Evolutionary conservation across 306 rosid species (phyloP).

Genomic region (Lathyrus oleraceus): DNA sequence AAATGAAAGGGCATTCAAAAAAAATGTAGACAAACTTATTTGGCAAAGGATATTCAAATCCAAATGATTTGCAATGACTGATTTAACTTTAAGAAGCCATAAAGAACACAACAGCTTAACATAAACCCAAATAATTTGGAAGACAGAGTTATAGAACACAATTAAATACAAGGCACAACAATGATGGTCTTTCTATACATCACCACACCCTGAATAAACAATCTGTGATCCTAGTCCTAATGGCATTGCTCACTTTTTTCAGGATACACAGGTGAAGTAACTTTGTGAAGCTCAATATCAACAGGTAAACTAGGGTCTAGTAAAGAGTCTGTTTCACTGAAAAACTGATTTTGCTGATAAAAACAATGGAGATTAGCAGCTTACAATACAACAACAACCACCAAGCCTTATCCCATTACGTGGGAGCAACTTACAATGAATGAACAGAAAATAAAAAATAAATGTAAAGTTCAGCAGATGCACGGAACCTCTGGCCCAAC

Average conservation of each 20-base stretch:
- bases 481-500: background rate
- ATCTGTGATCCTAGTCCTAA: background rate
- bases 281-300: slow-evolving; percentile 6
- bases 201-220: slow-evolving; percentile 4
- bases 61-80: slow-evolving; percentile 18
- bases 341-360: slow-evolving; percentile 18
- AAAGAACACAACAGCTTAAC: slow-evolving; percentile 13
- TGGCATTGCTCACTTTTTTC: slow-evolving; percentile 14
- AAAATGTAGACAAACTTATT: slow-evolving; percentile 20
- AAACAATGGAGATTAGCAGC: background rate
- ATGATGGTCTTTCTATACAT: slow-evolving; percentile 5
- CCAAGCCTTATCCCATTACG: no score
- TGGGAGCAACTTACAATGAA: background rate
- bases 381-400: background rate
- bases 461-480: background rate
- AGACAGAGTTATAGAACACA: slow-evolving; percentile 24
- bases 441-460: background rate
- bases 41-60: slow-evolving; percentile 15
- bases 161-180: slow-evolving; percentile 5
- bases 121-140: slow-evolving; percentile 16
- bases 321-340: background rate
- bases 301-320: background rate
- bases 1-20: slow-evolving; percentile 36
- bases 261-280: background rate
- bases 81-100: slow-evolving; percentile 14